Evolutionary conservation across 148 eudicot species (phyloP), one percentile per base, ranked within the genome.

Genomic region (Tetragonia tetragonoides): DNA sequence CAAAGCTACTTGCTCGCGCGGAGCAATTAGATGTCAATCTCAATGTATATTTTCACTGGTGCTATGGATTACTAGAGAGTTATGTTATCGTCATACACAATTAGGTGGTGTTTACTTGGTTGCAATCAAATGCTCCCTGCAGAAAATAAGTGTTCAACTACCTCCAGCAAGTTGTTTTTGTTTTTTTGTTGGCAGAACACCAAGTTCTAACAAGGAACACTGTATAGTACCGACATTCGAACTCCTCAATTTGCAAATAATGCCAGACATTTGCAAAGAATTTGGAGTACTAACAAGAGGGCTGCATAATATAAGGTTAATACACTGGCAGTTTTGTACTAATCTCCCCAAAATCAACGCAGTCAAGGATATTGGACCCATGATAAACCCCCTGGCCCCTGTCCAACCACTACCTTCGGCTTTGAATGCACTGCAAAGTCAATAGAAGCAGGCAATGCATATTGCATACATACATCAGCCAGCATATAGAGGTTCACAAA

Each of bases 391-490:
- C 1, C 34, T 28, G 34, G 1, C 34, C 34, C 34, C 34, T 28
- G 28, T 47, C 14, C 21, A 67, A 67, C 79, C 63, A 40, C 73
- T 56, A 4, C 20, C 54, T 54, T 68, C 68, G 72, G 79, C 66
- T 68, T 77, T 53, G 67, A 53, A 20, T 34, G 73, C 51, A 53
- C 39, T 20, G 3, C 0, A 20, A 75, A 77, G 73, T 77, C 79
- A 77, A 77, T 34, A 67, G 23, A 77, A 67, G 51, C 40, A 77
- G 79, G 73, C 72, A 75, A 28, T 28, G 34, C 63, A 10, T 28
- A 65, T 17, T 28, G 34, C 34, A 28, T 28, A 28, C 34, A 28
- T 28, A 28, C 34, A 28, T 28, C 34, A 28, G 34, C 34, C 34
- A 28, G 60, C 59, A 44, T 42, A 21, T 24, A n/a, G 59, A 24